Base-by-base conservation (phyloP, 2,329 filamentous ascomycete species). In the Ophiostoma quercus region DNA sequence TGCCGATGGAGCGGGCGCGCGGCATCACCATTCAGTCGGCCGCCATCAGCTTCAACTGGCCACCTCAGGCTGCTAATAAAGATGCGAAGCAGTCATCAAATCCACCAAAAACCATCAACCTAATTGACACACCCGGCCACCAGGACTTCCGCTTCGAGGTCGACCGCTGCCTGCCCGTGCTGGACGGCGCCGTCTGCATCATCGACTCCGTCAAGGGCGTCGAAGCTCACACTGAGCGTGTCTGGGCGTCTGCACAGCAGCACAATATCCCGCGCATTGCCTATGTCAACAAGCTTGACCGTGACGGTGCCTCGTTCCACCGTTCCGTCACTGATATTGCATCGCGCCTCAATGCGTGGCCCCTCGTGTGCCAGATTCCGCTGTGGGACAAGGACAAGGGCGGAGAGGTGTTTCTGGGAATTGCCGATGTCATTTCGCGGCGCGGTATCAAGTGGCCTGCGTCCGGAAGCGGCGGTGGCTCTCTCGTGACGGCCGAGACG, bases 111-210 rank as follows among this genome's bases (percentile, higher is more conserved):
- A 66, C 65, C 1, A 89, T 97, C 78, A 97, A 97, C 77, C 82
- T 97, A 1, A 98, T 99, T 71, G 95, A 99, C 78, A 98, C 95
- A 0, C 95, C 95, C 1, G 95, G 95, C 1, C 95, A 99, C 77
- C 94, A 96, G 29, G 95, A 99, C 78, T 99, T 99, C 75, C 93
- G 94, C 0, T 98, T 98, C 76, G 95, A 99, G 78, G 95, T 98
- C 2, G 86, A 97, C 74, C 88, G 95, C 14, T 98, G 94, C 41
- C 83, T 98, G 72, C 78, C 78, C 6, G 76, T 75, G 69, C 76
- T 77, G 68, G 77, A 74, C 68, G 76, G 78, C 34, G 78, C 78
- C 63, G 75, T 80, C 25, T 78, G 77, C 72, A 77, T 79, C 68
- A 76, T 80, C 66, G 76, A 79, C 73, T 72, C 76, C 7, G 77